A percentile compares a stretch with the other conserved stretches of the same genome.
Conservation (phyloP, 148 eudicot species). For the Fagopyrum esculentum region DNA sequence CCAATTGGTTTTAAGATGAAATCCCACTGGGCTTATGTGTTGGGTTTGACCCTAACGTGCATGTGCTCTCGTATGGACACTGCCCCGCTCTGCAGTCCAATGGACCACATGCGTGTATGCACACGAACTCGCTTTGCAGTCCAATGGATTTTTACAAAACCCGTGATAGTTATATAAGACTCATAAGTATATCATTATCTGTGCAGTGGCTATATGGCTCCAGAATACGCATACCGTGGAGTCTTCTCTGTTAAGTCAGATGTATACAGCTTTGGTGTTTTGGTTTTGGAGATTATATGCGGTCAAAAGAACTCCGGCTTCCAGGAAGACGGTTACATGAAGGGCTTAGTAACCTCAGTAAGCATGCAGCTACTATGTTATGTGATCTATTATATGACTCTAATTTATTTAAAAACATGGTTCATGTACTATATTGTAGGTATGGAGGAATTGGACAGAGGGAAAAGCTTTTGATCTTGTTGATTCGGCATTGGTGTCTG, state of each 20-base stretch:
- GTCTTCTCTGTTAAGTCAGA: slow-evolving; percentile 32
- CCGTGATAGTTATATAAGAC: no score
- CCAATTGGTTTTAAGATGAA: no score
- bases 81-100: no score
- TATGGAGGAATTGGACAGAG: slow-evolving; percentile 29
- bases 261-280: slow-evolving; percentile 29
- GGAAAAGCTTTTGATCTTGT: slow-evolving; percentile 13
- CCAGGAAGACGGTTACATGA: slow-evolving; percentile 4
- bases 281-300: not conserved
- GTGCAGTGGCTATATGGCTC: slow-evolving; percentile 21
- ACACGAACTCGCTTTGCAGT: no score
- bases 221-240: slow-evolving; percentile 19
- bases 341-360: slow-evolving; percentile 13
- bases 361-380: not conserved
- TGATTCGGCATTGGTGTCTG: slow-evolving; percentile 12
- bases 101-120: no score
- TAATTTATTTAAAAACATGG: not conserved
- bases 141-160: not conserved
- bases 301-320: slow-evolving; percentile 6
- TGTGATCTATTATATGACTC: not conserved
- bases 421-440: slow-evolving; percentile 5
- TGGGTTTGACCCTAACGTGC: no score
- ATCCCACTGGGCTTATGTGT: no score
- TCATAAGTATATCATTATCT: not conserved
- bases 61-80: no score